phyloP scores from a whole-genome alignment of 306 rosid species.

The Cyamopsis tetragonoloba region DNA sequence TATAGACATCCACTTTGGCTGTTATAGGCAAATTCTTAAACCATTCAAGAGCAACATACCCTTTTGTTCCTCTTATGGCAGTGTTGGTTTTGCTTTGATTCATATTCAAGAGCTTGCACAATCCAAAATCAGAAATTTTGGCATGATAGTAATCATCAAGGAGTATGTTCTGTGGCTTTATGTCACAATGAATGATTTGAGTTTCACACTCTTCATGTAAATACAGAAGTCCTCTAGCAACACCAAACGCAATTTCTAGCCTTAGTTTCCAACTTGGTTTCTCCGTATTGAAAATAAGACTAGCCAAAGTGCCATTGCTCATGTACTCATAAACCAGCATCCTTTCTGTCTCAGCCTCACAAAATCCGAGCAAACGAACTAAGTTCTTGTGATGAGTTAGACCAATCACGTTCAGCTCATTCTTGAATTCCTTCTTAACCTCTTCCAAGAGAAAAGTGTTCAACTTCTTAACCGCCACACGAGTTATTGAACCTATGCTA shows the following conservation, averaged over 20 bases:
- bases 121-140: constrained; percentile 32
- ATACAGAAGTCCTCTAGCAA: constrained; percentile 36
- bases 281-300: constrained; percentile 20
- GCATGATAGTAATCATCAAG: constrained; percentile 32
- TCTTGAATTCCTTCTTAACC: constrained; percentile 43
- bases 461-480: constrained; percentile 42
- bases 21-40: constrained; percentile 37
- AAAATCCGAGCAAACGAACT: constrained; percentile 38
- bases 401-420: constrained; percentile 35
- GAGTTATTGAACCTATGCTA: constrained; percentile 2
- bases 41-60: constrained; percentile 48
- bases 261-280: constrained; percentile 39
- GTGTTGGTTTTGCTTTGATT: constrained; percentile 37
- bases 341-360: constrained; percentile 23
- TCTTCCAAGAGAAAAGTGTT: constrained; percentile 30
- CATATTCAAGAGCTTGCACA: constrained; percentile 36
- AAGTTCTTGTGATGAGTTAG: constrained; percentile 40
- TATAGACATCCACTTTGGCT: constrained; percentile 36
- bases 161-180: constrained; percentile 44
- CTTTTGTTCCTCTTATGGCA: constrained; percentile 44
- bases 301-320: constrained; percentile 41
- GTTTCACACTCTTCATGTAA: constrained; percentile 39
- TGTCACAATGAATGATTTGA: constrained; percentile 42
- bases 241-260: constrained; percentile 24
- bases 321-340: constrained; percentile 37